These are phyloP conservation scores for Dysphania ambrosioides DNA, from an alignment of 148 eudicot species.

Conservation along the genomic window DNA sequence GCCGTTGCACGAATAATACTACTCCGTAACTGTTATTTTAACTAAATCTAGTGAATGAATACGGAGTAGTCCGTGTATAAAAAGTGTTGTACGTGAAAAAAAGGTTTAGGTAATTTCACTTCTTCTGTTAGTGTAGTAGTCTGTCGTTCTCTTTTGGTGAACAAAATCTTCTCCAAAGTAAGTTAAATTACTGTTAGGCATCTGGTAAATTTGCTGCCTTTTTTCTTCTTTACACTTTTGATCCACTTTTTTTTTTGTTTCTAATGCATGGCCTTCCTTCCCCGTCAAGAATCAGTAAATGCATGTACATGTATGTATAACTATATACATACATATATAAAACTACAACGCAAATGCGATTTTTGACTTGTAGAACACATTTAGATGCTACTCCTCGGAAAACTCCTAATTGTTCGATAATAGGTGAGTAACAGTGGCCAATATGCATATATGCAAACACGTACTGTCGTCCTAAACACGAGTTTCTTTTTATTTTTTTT, in stretches of 20 bases:
- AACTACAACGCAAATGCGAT: background rate
- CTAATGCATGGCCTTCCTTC: background rate
- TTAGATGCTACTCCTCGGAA: no score
- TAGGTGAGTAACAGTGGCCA: no score
- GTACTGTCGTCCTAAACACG: no score
- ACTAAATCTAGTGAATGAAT: background rate
- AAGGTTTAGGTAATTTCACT: background rate
- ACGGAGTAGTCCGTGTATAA: no score
- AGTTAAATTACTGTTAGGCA: background rate
- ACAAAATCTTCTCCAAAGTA: constrained; percentile 1
- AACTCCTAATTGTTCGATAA: no score
- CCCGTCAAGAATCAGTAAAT: background rate
- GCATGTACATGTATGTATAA: constrained; percentile 12
- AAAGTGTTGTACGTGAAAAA: constrained; percentile 4
- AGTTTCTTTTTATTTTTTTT: no score
- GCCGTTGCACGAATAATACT: constrained; percentile 28
- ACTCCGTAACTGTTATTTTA: background rate
- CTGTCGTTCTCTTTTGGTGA: constrained; percentile 1
- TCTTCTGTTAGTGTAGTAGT: background rate
- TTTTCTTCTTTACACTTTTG: background rate
- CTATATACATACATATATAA: no score
- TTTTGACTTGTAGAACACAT: background rate
- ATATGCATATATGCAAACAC: no score
- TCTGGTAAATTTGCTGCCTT: background rate
- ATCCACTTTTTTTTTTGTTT: constrained; percentile 6